Percentiles rank a stretch among this genome's conserved stretches.
phyloP scores from a whole-genome alignment of 345 rosid species.

The Citrus medica region DNA sequence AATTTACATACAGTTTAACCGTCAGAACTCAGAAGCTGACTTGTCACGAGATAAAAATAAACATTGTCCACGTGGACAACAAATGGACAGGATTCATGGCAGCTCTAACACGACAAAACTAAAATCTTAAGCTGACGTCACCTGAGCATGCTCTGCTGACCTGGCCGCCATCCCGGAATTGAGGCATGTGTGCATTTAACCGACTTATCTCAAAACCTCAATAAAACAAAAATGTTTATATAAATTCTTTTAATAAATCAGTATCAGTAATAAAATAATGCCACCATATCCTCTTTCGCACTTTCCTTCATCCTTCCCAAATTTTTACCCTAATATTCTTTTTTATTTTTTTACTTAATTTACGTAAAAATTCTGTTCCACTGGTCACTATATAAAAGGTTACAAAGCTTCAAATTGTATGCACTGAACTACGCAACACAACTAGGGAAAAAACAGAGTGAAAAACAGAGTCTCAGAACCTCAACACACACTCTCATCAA shows the following conservation, averaged over 20 bases:
- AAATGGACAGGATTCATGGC: conserved; percentile 10
- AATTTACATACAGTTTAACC: not conserved
- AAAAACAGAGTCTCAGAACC: conserved; percentile 1
- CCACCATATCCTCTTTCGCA: not conserved
- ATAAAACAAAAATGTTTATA: not conserved
- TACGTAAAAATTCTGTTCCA: not conserved
- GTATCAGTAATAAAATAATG: not conserved
- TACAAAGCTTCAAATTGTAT: conserved; percentile 9
- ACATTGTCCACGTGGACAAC: conserved; percentile 14
- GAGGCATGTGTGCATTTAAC: conserved; percentile 33
- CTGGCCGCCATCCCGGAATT: conserved; percentile 27
- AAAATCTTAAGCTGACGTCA: conserved; percentile 18
- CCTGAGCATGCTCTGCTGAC: conserved; percentile 2
- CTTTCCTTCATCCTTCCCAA: not conserved
- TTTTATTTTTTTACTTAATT: not conserved
- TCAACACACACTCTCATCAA: not conserved
- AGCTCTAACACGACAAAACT: conserved; percentile 7
- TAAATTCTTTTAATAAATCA: not conserved
- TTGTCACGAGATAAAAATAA: not conserved
- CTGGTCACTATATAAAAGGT: conserved; percentile 19
- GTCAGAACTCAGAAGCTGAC: conserved; percentile 3
- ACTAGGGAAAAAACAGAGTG: not conserved
- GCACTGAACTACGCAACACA: not conserved
- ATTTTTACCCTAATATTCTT: not conserved
- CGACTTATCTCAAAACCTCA: not conserved